phyloP scores from a whole-genome alignment of 73 alveolate species.

The Paramecium pentaurelia region DNA sequence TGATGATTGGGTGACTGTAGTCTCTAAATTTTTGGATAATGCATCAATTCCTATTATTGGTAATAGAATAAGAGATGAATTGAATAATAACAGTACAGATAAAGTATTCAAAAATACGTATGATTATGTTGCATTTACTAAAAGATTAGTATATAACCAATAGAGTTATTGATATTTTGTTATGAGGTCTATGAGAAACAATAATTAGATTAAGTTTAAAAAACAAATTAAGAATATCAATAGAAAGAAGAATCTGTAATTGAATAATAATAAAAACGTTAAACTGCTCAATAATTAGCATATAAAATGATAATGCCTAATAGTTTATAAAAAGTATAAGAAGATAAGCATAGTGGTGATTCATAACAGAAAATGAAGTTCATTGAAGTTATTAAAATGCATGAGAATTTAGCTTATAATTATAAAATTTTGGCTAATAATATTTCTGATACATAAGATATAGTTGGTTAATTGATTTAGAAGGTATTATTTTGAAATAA shows the following conservation, averaged over 20 bases:
- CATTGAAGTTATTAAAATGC: neutral
- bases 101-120: constrained; percentile 12
- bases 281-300: neutral
- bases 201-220: neutral
- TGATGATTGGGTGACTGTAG: constrained; percentile 11
- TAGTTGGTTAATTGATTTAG: neutral
- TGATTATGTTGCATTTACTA: neutral
- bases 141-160: neutral
- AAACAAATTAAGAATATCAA: neutral
- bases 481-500: neutral
- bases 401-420: neutral
- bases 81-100: neutral
- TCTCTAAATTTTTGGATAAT: neutral
- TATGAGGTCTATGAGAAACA: neutral
- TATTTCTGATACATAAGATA: neutral
- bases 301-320: neutral
- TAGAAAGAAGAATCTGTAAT: neutral
- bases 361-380: neutral
- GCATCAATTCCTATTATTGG: neutral
- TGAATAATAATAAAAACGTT: neutral
- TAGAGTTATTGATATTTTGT: neutral
- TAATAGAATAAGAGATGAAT: neutral
- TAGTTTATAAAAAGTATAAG: neutral
- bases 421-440: neutral
- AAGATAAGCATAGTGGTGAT: neutral